Conservation (phyloP, 495 filamentous ascomycete species). For the Penicillium silybi region DNA sequence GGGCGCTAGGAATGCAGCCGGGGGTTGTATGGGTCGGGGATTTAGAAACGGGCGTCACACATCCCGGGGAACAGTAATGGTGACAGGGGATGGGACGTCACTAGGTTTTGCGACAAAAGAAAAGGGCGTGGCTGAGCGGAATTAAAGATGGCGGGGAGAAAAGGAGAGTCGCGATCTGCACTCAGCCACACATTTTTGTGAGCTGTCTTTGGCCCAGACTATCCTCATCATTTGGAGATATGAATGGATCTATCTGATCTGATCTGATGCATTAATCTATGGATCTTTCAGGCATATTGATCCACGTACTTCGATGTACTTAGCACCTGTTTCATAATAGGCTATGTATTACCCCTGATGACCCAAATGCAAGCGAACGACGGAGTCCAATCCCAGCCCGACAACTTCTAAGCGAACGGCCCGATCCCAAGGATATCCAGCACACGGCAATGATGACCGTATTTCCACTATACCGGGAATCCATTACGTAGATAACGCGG, state of each 20-base stretch:
- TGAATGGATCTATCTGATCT: not conserved
- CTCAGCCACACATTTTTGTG: slow-evolving; percentile 16
- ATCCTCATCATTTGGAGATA: not conserved
- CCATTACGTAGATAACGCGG: slow-evolving; percentile 1
- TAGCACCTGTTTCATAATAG: no score
- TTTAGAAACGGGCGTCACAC: slow-evolving; percentile 17
- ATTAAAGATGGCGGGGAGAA: slow-evolving; percentile 23
- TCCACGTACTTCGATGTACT: not conserved
- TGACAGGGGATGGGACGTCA: not conserved
- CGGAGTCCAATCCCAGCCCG: not conserved
- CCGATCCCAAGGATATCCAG: not conserved
- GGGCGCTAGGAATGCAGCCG: slow-evolving; percentile 16
- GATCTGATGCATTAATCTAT: not conserved
- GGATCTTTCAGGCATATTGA: not conserved
- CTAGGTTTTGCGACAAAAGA: not conserved
- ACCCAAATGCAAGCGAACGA: not conserved
- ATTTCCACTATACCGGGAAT: slow-evolving; percentile 1
- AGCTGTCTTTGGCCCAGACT: not conserved
- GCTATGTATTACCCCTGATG: not conserved
- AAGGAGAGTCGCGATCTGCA: slow-evolving; percentile 17
- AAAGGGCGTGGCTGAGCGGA: slow-evolving; percentile 12
- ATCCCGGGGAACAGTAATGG: slow-evolving; percentile 9
- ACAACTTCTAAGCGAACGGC: not conserved
- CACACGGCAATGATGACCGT: not conserved
- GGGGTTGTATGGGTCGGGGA: not conserved